Conservation (phyloP, 1,284 basidiomycete genomes). For the Cystobasidiaceae sp. region DNA sequence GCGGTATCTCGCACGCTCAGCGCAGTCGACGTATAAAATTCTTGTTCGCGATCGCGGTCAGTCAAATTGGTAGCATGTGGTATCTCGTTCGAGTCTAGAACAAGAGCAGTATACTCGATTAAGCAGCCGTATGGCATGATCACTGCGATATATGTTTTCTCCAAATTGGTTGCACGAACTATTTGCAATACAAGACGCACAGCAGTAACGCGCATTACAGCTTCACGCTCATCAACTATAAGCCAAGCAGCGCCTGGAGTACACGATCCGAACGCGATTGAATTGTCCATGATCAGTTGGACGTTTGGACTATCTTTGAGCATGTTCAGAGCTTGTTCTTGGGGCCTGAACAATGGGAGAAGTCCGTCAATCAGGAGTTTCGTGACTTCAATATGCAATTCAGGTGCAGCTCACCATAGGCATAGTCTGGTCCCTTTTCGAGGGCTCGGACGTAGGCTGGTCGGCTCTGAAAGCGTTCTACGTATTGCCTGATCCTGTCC, state of each 20-base stretch:
- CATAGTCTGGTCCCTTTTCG: slow-evolving; percentile 32
- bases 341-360: slow-evolving; percentile 2
- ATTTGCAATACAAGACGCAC: no score
- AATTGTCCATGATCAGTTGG: no score
- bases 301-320: no score
- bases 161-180: no score
- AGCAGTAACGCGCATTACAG: no score
- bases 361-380: neutral
- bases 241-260: no score
- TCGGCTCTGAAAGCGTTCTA: slow-evolving; percentile 29
- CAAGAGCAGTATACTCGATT: no score
- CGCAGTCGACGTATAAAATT: slow-evolving; percentile 75
- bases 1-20: slow-evolving; percentile 71
- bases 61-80: slow-evolving; percentile 74
- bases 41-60: slow-evolving; percentile 65
- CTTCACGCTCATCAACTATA: no score
- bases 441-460: slow-evolving; percentile 35
- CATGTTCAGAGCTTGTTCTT: slow-evolving; percentile 22
- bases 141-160: neutral
- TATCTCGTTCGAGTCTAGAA: slow-evolving; percentile 29
- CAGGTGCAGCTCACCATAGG: slow-evolving; percentile 12
- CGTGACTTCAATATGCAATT: neutral
- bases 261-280: no score
- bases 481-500: slow-evolving; percentile 32
- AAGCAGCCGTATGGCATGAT: neutral